Evolutionary conservation across 805 yeast species (phyloP), one percentile per base, ranked within the genome.

Genomic region (Pichia ethanolica): DNA sequence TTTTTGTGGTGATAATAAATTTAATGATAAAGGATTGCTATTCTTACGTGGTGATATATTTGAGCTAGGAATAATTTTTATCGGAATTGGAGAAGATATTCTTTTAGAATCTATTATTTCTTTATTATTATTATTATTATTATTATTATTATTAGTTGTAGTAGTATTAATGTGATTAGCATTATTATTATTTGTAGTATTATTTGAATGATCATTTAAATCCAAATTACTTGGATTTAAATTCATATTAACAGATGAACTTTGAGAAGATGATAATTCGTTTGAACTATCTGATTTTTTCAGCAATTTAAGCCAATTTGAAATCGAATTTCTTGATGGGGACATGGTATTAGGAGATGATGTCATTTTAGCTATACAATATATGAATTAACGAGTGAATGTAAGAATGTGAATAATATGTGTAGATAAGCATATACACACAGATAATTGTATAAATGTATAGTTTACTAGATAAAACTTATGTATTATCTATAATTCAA

Each of bases 301-400:
- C 38, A 49, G 44, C 5, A 42, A 13, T 35, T 47, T 52, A 20
- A 52, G 30, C 55, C 55, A 52, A 20, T 38, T 35, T 9, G 55
- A 52, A 27, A 43, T 45, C 3, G 46, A 40, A 30, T 42, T 52
- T 30, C 36, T 44, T 7, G 50, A 45, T 5, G 55, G 55, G 2
- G 55, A 52, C 42, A 46, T 26, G 20, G 51, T 7, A 32, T 38
- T 34, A 5, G 44, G 36, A 7, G 44, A 45, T 11, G 46, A 27
- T 14, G 42, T 5, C 42, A 20, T 25, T 12, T 20, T 20, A 20
- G 20, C 3, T 20, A 20, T 20, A 2, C 3, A 20, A 20, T 20
- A 20, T 20, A 20, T 2, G 20, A 20, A 14, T 38, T 26, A 25
- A 8, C n/a, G 32, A 7, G 32, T 30, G 32, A 7, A 9, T 30